Base-by-base conservation (phyloP, 495 filamentous ascomycete species). In the Penicillium waksmanii region DNA sequence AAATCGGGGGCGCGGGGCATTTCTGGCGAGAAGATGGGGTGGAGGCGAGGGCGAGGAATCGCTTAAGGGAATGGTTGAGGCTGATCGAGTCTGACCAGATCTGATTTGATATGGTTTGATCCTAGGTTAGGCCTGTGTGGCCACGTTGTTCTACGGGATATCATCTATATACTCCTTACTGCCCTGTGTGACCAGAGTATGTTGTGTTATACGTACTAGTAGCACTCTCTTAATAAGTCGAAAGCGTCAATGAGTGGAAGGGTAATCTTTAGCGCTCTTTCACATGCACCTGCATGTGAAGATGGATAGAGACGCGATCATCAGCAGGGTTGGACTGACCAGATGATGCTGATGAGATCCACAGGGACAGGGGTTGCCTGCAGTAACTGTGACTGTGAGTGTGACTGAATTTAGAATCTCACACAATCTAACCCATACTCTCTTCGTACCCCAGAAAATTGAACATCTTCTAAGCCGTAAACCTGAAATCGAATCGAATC, bases 1-100 rank as follows among this genome's bases (percentile, higher is more conserved):
- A 90, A 65, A 80, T 96, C 46, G 69, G 73, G 18, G 84, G 83
- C 5, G 93, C 89, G 9, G 91, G 89, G 3, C 93, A 97, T 73
- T 96, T 96, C 65, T 97, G 92, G 91, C 69, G 77, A 21, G 89
- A 94, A 63, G 66, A 80, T 5, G 86, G 84, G 5, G 86, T 82
- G n/a, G 75, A 83, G 64, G 61, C 66, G 40, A 74, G 80, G 59
- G 75, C 93, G 62, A 80, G 76, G 65, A 64, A 62, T 31, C 62
- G 65, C 13, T 56, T 86, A 18, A 66, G 74, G 67, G 64, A 69
- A 48, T 86, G 80, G 82, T 56, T 77, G 27, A 31, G 6, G 27
- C 27, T 58, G 62, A 54, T 57, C 57, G 57, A 3, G 9, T 48
- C 11, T 31, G 42, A 46, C 10, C 8, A 58, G 67, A 67, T 31